Evolutionary conservation across 345 rosid species (phyloP).

Genomic region (Acer yangbiense): DNA sequence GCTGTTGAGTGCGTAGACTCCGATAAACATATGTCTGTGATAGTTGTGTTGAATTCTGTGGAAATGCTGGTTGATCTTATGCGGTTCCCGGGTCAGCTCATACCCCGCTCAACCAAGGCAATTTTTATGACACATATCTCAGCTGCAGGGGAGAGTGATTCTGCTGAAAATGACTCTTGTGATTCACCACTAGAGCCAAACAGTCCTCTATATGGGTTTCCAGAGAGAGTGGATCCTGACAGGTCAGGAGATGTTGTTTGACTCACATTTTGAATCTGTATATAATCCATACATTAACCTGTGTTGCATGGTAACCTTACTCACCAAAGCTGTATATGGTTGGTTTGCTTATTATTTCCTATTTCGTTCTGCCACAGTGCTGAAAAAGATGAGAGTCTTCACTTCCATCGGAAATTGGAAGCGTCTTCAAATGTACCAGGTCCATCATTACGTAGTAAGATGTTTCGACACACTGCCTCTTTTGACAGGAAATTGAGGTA

Average conservation of each 20-base stretch:
- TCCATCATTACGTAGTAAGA: slow-evolving; percentile 69
- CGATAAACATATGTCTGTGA: slow-evolving; percentile 85
- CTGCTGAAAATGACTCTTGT: slow-evolving; percentile 97
- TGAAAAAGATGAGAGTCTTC: slow-evolving; percentile 80
- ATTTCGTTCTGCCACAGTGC: slow-evolving; percentile 50
- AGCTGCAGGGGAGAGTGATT: slow-evolving; percentile 99
- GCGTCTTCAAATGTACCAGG: slow-evolving; percentile 65
- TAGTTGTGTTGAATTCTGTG: slow-evolving; percentile 77
- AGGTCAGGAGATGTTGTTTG: slow-evolving; percentile 52
- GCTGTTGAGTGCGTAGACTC: slow-evolving; percentile 73
- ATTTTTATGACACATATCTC: slow-evolving; percentile 86
- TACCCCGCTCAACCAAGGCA: slow-evolving; percentile 81
- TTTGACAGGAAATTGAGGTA: slow-evolving; percentile 80
- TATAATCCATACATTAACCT: background rate
- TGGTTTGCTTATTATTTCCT: slow-evolving; percentile 23
- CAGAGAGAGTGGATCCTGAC: slow-evolving; percentile 76
- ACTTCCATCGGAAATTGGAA: slow-evolving; percentile 63
- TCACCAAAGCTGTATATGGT: slow-evolving; percentile 2
- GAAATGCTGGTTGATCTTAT: slow-evolving; percentile 95
- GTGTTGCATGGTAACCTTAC: slow-evolving; percentile 18
- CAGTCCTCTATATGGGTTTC: slow-evolving; percentile 81
- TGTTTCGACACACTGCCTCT: slow-evolving; percentile 55
- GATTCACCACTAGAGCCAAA: slow-evolving; percentile 99
- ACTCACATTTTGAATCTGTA: slow-evolving; percentile 19
- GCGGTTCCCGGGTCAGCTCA: slow-evolving; percentile 95